Conservation (phyloP, 1,139 yeast species). For the Kurtzmaniella quercitrusa region DNA sequence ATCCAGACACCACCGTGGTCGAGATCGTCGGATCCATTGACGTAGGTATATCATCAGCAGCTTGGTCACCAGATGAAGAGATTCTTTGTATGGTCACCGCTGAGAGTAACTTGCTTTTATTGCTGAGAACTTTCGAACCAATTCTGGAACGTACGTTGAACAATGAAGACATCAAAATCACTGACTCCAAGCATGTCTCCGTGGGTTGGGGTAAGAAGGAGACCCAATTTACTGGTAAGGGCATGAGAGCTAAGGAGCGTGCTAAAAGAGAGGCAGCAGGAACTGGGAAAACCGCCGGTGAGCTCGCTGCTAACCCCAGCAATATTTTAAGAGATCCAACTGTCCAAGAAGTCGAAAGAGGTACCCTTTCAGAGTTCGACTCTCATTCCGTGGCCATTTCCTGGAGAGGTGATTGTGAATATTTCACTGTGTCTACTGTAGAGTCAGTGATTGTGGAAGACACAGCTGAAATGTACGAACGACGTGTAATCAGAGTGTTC, state of each 20-base stretch:
- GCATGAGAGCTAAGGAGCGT: conserved; percentile 78
- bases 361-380: conserved; percentile 56
- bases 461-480: conserved; percentile 36
- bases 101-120: conserved; percentile 57
- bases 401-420: conserved; percentile 97
- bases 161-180: conserved; percentile 55
- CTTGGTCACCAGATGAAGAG: conserved; percentile 94
- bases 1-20: conserved; percentile 50
- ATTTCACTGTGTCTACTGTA: conserved; percentile 61
- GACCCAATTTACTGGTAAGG: conserved; percentile 94
- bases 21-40: conserved; percentile 87
- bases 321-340: conserved; percentile 74
- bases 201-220: conserved; percentile 99
- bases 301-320: conserved; percentile 49
- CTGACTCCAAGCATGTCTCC: conserved; percentile 78
- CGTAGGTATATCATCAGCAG: conserved; percentile 65
- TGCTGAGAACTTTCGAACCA: conserved; percentile 79
- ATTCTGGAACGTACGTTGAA: conserved; percentile 59
- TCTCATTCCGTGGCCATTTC: conserved; percentile 46
- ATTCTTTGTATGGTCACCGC: conserved; percentile 66
- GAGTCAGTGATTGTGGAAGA: conserved; percentile 47
- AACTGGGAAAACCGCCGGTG: conserved; percentile 31
- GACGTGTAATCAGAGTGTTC: conserved; percentile 84
- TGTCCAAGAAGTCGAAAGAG: conserved; percentile 68
- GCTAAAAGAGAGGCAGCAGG: conserved; percentile 57